Conservation (phyloP, 2,329 filamentous ascomycete genomes). For the Paracoccidioides lutzii region DNA sequence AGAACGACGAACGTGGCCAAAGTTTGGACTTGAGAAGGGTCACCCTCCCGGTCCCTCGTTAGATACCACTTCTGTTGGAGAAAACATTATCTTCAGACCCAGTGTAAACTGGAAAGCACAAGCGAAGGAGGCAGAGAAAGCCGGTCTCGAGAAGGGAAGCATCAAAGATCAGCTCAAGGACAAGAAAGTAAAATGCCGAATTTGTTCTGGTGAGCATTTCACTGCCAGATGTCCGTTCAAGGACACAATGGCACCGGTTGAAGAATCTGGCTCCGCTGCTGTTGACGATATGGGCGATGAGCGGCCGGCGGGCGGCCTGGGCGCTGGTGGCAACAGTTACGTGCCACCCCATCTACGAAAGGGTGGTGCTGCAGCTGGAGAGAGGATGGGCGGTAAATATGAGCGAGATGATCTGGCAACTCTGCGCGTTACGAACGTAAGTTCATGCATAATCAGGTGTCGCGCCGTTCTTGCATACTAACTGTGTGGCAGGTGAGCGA, state of each 20-base stretch:
- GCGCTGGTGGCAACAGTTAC: slow-evolving; percentile 65
- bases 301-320: slow-evolving; percentile 39
- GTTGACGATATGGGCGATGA: slow-evolving; percentile 35
- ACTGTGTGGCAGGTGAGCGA: slow-evolving; percentile 60
- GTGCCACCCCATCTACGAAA: slow-evolving; percentile 88
- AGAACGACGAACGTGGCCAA: slow-evolving; percentile 81
- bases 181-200: slow-evolving; percentile 99
- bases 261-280: slow-evolving; percentile 27
- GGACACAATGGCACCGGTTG: slow-evolving; percentile 81
- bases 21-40: slow-evolving; percentile 84
- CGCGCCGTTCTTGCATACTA: slow-evolving; percentile 5
- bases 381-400: slow-evolving; percentile 85
- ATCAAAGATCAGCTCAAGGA: slow-evolving; percentile 68
- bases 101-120: slow-evolving; percentile 88
- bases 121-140: slow-evolving; percentile 55
- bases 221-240: slow-evolving; percentile 98
- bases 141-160: slow-evolving; percentile 43
- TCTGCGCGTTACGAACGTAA: slow-evolving; percentile 90
- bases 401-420: slow-evolving; percentile 95
- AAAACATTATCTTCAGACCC: slow-evolving; percentile 96
- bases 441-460: slow-evolving; percentile 27
- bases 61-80: slow-evolving; percentile 85
- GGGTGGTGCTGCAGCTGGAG: slow-evolving; percentile 47
- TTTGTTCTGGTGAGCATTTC: slow-evolving; percentile 98
- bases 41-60: slow-evolving; percentile 68